Percentiles rank a stretch among this genome's conserved stretches.
Evolutionary conservation across 768 basidiomycete species (phyloP).

Genomic region (Suillus spraguei): DNA sequence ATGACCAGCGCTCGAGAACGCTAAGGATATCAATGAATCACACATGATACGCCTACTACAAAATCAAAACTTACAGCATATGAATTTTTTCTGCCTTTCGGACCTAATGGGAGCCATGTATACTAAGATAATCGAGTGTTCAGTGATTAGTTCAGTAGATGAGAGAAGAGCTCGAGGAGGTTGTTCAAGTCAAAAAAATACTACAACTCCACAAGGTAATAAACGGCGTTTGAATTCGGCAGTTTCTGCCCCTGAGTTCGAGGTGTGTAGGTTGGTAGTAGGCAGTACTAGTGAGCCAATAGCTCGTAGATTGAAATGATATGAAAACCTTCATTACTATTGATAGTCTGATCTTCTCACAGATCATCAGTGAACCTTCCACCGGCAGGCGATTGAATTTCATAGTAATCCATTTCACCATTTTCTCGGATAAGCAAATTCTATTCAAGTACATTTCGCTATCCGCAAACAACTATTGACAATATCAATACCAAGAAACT

Average conservation of each 20-base stretch:
- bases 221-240: slow-evolving; percentile 10
- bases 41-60: slow-evolving; percentile 4
- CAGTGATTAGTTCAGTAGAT: background rate
- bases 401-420: background rate
- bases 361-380: no score
- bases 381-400: no score
- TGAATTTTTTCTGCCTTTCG: slow-evolving; percentile 42
- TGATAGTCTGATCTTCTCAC: background rate
- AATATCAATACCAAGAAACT: background rate
- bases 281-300: background rate
- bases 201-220: slow-evolving; percentile 1
- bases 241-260: slow-evolving; percentile 5
- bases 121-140: background rate
- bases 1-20: slow-evolving; percentile 60
- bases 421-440: background rate
- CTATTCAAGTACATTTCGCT: background rate
- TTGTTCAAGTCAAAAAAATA: slow-evolving; percentile 3
- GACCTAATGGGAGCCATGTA: slow-evolving; percentile 31
- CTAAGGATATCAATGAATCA: slow-evolving; percentile 34
- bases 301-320: background rate
- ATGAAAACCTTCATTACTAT: no score
- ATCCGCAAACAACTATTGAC: background rate
- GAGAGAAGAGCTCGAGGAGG: background rate
- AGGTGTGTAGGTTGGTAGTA: no score
- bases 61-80: slow-evolving; percentile 37